phyloP scores from a whole-genome alignment of 2,329 filamentous ascomycete species.

The Trichophyton mentagrophytes region DNA sequence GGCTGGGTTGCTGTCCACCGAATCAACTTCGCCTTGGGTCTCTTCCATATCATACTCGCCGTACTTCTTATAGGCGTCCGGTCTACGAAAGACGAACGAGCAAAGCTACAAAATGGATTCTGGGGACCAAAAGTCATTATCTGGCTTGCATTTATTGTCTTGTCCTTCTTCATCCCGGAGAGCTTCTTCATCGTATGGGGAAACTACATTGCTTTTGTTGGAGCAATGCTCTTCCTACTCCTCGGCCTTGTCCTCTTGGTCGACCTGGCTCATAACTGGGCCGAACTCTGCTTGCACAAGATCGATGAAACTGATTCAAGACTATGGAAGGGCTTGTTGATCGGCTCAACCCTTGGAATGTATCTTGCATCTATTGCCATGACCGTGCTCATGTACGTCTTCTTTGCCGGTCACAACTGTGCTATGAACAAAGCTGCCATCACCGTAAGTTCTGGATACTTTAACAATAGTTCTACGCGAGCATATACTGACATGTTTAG shows the following conservation, averaged over 20 bases:
- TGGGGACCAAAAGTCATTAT: constrained; percentile 93
- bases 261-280: constrained; percentile 92
- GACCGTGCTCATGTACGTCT: constrained; percentile 94
- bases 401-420: constrained; percentile 72
- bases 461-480: not conserved
- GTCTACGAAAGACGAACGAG: constrained; percentile 75
- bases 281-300: constrained; percentile 85
- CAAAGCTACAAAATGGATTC: constrained; percentile 90
- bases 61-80: constrained; percentile 74
- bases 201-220: constrained; percentile 78
- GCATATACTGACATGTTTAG: constrained; percentile 21
- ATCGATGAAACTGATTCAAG: constrained; percentile 81
- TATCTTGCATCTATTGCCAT: constrained; percentile 81
- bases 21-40: constrained; percentile 91
- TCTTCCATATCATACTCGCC: constrained; percentile 83
- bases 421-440: constrained; percentile 96
- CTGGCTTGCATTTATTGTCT: constrained; percentile 74
- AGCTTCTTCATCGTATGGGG: constrained; percentile 91
- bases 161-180: constrained; percentile 93
- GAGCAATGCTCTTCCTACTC: constrained; percentile 85
- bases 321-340: constrained; percentile 72
- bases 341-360: constrained; percentile 89
- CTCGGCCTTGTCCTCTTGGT: constrained; percentile 86
- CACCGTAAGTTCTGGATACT: constrained; percentile 40
- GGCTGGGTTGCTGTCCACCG: constrained; percentile 94